These are phyloP conservation scores for Carex arenaria DNA, from an alignment of 202 grass and related monocot species.

Conservation along the genomic window DNA sequence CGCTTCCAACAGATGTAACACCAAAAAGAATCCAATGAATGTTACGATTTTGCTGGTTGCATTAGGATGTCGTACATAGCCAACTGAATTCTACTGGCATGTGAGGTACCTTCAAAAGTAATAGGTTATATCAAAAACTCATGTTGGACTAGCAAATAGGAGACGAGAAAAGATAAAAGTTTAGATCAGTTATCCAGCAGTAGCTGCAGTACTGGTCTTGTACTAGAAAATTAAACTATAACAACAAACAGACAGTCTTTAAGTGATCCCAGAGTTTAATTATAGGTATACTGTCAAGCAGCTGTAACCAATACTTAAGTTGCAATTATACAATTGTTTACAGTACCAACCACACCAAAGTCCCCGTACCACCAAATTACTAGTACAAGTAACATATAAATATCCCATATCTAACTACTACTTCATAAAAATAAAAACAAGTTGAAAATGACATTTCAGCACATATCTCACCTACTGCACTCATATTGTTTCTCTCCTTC, in stretches of 20 bases:
- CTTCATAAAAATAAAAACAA: background rate
- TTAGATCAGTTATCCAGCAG: background rate
- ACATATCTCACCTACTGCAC: constrained; percentile 21
- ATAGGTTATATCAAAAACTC: background rate
- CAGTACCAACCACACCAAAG: background rate
- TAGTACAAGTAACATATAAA: background rate
- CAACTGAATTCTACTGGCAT: background rate
- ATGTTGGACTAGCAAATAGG: background rate
- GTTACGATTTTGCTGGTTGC: background rate
- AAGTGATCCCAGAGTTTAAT: background rate
- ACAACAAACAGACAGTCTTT: background rate
- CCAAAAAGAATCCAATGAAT: background rate
- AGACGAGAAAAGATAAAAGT: background rate
- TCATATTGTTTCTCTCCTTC: background rate
- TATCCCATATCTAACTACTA: background rate
- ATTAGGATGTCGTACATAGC: background rate
- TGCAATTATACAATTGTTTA: background rate
- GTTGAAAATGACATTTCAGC: background rate
- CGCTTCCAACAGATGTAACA: background rate
- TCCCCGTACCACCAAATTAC: background rate
- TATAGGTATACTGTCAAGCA: background rate
- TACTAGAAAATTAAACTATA: background rate
- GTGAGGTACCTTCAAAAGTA: background rate
- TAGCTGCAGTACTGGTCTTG: background rate
- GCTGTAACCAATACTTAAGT: background rate